Conservation (phyloP, 73 alveolate species). For the Stentor coeruleus region DNA sequence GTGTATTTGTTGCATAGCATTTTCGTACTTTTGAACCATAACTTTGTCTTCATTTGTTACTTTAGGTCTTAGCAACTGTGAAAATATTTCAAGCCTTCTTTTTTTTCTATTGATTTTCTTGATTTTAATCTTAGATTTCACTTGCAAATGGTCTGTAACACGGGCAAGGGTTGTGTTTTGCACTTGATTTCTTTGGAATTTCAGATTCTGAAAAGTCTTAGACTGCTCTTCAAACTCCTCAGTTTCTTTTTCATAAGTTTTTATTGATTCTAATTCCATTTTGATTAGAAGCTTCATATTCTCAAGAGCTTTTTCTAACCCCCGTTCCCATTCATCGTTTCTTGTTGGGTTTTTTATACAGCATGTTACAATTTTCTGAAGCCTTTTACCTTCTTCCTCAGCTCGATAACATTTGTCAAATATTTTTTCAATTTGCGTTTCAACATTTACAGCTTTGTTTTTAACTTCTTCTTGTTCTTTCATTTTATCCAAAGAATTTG, state of each 20-base stretch:
- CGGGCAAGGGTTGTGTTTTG: not conserved
- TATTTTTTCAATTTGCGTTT: slow-evolving; percentile 37
- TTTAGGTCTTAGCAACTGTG: too few species aligned
- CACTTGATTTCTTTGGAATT: not conserved
- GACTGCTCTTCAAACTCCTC: slow-evolving; percentile 7
- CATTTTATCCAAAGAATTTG: not conserved
- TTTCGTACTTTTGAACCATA: not conserved
- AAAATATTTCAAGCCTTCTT: not conserved
- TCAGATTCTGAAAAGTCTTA: not conserved
- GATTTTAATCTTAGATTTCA: too few species aligned
- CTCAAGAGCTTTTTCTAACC: slow-evolving; percentile 39
- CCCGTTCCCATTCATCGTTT: slow-evolving; percentile 51
- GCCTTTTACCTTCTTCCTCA: slow-evolving; percentile 45
- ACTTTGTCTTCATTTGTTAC: not conserved
- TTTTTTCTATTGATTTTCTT: not conserved
- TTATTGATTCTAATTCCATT: slow-evolving; percentile 30
- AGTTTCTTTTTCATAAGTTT: slow-evolving; percentile 28
- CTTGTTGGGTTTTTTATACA: slow-evolving; percentile 50
- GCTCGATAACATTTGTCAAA: slow-evolving; percentile 44
- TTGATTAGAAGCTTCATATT: slow-evolving; percentile 41
- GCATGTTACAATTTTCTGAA: slow-evolving; percentile 37
- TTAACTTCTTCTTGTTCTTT: slow-evolving; percentile 6
- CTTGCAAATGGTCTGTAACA: not conserved
- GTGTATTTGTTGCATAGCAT: not conserved
- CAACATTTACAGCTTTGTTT: slow-evolving; percentile 27